These are phyloP conservation scores for Acacia crassicarpa DNA, from an alignment of 306 rosid species.

Conservation along the genomic window DNA sequence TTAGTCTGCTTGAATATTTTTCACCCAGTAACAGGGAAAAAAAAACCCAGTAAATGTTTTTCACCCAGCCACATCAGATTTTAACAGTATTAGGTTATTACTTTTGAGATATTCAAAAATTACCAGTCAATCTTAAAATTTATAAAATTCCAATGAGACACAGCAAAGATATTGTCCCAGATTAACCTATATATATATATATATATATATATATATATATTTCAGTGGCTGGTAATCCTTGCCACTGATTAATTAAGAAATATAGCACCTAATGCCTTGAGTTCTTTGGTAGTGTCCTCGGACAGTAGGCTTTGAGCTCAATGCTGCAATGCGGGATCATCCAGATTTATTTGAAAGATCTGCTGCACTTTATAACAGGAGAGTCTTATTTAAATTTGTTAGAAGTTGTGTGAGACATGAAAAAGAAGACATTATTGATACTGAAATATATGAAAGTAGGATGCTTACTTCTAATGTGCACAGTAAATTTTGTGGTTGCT, in stretches of 20 bases:
- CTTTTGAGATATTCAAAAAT: neutral
- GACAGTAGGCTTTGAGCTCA: neutral
- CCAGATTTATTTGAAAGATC: neutral
- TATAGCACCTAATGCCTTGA: neutral
- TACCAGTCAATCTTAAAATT: neutral
- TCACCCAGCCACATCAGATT: neutral
- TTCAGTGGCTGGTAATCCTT: neutral
- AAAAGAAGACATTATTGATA: neutral
- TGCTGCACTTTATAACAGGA: neutral
- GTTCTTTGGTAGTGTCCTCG: neutral
- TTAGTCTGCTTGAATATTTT: neutral
- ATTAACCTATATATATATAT: neutral
- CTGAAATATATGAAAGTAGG: neutral
- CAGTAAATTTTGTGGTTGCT: neutral
- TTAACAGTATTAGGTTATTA: neutral
- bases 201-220: neutral
- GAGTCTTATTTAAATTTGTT: neutral
- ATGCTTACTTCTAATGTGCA: conserved; percentile 11
- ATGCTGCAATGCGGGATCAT: neutral
- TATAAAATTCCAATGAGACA: neutral
- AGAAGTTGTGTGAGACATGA: neutral
- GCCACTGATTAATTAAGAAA: neutral
- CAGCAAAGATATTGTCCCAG: neutral
- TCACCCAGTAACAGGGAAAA: neutral
- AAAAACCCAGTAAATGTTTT: neutral